Percentiles rank a stretch among this genome's conserved stretches.
Conservation (phyloP, 225 moss, liverwort and hornwort genomes). For the Marchantia polymorpha region DNA sequence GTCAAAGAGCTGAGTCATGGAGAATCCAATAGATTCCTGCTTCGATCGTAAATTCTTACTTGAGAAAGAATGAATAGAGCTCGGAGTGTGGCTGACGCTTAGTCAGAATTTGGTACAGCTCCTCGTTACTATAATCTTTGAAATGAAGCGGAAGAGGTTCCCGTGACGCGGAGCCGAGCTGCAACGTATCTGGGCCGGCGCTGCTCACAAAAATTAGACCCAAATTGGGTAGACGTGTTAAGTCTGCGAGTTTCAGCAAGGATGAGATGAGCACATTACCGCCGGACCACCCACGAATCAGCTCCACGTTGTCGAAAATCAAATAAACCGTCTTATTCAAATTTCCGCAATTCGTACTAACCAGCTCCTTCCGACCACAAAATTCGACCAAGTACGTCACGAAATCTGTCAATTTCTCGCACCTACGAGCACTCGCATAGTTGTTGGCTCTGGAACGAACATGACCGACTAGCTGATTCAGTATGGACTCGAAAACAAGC, state of each 20-base stretch:
- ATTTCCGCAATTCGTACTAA: neutral
- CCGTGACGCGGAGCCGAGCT: constrained; percentile 48
- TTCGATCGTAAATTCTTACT: constrained; percentile 34
- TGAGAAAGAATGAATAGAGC: constrained; percentile 75
- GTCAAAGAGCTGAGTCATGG: neutral
- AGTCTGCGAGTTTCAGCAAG: constrained; percentile 63
- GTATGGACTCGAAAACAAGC: constrained; percentile 75
- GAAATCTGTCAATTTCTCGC: constrained; percentile 75
- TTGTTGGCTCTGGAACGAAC: constrained; percentile 74
- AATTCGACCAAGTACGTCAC: constrained; percentile 59
- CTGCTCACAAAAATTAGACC: constrained; percentile 75
- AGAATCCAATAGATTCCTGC: neutral
- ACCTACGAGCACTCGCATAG: constrained; percentile 69
- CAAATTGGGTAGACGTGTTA: constrained; percentile 64
- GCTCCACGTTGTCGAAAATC: constrained; percentile 84
- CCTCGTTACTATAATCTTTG: constrained; percentile 79
- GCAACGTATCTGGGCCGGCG: constrained; percentile 74
- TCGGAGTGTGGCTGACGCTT: constrained; percentile 76
- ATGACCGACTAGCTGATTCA: constrained; percentile 83
- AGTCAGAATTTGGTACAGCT: constrained; percentile 73
- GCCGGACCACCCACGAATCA: constrained; percentile 67
- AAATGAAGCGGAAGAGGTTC: constrained; percentile 74
- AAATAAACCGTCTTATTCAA: constrained; percentile 47
- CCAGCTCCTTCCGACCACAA: constrained; percentile 24
- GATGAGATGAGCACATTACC: constrained; percentile 64